Base-by-base conservation (phyloP, 2,329 filamentous ascomycete genomes). In the Alternaria incomplexa region DNA sequence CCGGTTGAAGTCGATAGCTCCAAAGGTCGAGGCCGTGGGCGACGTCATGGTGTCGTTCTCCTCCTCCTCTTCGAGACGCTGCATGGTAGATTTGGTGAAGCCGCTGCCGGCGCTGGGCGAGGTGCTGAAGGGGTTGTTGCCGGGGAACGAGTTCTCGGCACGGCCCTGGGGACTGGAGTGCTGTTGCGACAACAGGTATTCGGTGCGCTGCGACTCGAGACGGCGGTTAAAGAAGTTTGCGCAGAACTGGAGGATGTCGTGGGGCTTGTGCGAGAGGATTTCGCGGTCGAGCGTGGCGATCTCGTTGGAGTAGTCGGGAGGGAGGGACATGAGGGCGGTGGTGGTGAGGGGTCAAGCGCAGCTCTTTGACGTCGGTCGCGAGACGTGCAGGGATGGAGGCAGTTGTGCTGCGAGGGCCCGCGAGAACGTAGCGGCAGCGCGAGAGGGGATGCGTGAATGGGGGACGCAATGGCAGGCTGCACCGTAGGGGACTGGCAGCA, bases 21-120 rank as follows among this genome's bases (percentile, higher is more conserved):
- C 80, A 73, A 85, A 85, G 62, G 79, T 79, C 17, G 81, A 76
- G 36, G 82, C 79, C 55, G 92, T 93, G 64, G 93, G 92, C 57
- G 92, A 94, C 68, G 89, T 89, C 75, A 94, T 86, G 66, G 84
- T 85, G 75, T 94, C 92, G 76, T 88, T 89, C 79, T 95, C 92
- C 56, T 97, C 93, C 74, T 96, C 93, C 81, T 96, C 93, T 63
- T 86, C 83, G 62, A 95, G 89, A 65, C 92, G 88, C 66, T 86
- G 86, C 81, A 87, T 87, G 71, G 79, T 78, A 62, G 79, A 66
- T 73, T 76, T 79, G 72, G 82, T 84, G 67, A 84, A 82, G 67
- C 82, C 83, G 62, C 28, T 54, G 55, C 70, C 72, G 61, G 68
- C 69, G 70, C 74, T 79, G 70, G 79, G 77, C 51, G 77, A 74